Evolutionary conservation across 305 asterid species (phyloP).

Genomic region (Solanum chacoense): DNA sequence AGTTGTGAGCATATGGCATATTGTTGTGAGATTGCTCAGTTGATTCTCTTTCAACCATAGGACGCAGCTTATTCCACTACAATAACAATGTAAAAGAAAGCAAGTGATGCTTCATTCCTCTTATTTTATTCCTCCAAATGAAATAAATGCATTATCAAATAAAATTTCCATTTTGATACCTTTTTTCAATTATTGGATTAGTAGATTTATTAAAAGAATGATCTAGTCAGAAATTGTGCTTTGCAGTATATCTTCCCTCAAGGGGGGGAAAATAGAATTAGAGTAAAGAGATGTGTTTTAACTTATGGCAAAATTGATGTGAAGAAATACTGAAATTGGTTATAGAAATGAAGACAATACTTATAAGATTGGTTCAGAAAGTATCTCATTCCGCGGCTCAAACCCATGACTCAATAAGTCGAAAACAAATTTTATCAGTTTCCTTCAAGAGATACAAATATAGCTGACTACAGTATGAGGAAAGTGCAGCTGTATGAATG

Average conservation of each 20-base stretch:
- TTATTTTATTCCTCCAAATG: background rate
- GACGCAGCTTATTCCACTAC: background rate
- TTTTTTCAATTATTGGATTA: background rate
- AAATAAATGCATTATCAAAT: background rate
- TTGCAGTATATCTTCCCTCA: background rate
- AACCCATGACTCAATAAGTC: background rate
- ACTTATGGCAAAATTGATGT: background rate
- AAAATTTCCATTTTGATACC: background rate
- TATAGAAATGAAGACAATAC: background rate
- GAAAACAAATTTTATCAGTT: background rate
- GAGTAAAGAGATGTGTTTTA: background rate
- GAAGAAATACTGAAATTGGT: background rate
- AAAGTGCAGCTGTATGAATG: background rate
- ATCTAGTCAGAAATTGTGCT: background rate
- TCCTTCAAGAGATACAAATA: background rate
- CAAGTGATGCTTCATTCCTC: background rate
- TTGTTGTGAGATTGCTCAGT: background rate
- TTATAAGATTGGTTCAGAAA: background rate
- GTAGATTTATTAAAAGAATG: background rate
- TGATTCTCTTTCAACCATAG: background rate
- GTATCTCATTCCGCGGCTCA: background rate
- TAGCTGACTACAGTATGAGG: background rate
- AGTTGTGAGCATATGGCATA: slow-evolving; percentile 33
- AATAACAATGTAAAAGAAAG: background rate
- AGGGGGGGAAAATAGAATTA: background rate